These are phyloP conservation scores for Linnemannia exigua DNA, from an alignment of 192 early-diverging fungal species.

Conservation along the genomic window DNA sequence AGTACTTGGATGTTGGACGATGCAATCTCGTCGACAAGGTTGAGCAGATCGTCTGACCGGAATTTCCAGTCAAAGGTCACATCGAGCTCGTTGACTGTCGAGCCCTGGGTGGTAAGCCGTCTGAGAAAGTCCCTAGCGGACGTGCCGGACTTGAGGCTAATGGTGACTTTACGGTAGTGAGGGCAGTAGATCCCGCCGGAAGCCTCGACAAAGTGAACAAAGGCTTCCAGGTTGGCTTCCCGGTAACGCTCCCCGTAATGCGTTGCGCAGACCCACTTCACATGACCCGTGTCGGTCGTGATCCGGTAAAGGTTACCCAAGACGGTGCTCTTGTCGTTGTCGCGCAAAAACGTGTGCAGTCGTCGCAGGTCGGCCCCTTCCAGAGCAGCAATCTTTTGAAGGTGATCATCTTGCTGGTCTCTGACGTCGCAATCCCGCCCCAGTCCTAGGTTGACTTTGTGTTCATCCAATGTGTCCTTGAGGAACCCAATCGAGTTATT, in stretches of 20 bases:
- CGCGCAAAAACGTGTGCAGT: slow-evolving; percentile 16
- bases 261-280: slow-evolving; percentile 47
- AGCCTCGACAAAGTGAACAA: slow-evolving; percentile 11
- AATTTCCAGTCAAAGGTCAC: slow-evolving; percentile 7
- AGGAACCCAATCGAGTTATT: slow-evolving; percentile 11
- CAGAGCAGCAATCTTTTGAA: slow-evolving; percentile 20
- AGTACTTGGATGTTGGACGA: slow-evolving; percentile 8
- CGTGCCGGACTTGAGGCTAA: background rate
- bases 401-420: background rate
- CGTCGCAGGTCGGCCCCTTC: slow-evolving; percentile 35
- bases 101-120: background rate
- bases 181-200: background rate
- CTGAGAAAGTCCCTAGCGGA: slow-evolving; percentile 16
- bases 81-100: slow-evolving; percentile 18
- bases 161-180: slow-evolving; percentile 17
- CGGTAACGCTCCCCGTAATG: slow-evolving; percentile 12
- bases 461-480: background rate
- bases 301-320: slow-evolving; percentile 35
- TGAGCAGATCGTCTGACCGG: background rate
- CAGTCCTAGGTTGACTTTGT: background rate
- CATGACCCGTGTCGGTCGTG: slow-evolving; percentile 27
- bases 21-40: background rate
- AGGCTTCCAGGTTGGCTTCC: background rate
- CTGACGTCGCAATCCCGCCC: background rate
- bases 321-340: slow-evolving; percentile 26